Conservation (phyloP, 1,284 basidiomycete species). For the Chiua sp. region DNA sequence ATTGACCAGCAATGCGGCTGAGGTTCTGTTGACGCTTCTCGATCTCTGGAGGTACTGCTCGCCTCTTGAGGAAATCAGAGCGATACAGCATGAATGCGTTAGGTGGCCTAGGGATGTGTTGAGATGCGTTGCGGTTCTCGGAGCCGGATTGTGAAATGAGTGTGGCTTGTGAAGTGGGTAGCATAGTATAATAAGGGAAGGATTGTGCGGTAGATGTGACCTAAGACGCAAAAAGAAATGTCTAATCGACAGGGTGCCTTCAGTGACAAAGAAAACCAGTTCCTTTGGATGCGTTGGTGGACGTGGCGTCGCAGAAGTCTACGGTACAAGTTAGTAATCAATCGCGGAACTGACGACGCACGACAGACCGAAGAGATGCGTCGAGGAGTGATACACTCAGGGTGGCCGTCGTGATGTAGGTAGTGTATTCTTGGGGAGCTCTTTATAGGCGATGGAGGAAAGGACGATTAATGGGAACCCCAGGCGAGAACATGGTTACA, state of each 20-base stretch:
- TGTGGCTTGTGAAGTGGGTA: constrained; percentile 3
- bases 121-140: constrained; percentile 5
- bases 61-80: constrained; percentile 65
- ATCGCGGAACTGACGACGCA: background rate
- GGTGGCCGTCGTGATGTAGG: constrained; percentile 8
- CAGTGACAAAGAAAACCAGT: background rate
- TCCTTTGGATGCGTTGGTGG: background rate
- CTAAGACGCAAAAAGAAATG: background rate
- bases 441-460: constrained; percentile 22
- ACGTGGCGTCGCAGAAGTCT: background rate
- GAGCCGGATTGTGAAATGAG: constrained; percentile 3
- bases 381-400: constrained; percentile 1
- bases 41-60: constrained; percentile 40
- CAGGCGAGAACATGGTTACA: constrained; percentile 13
- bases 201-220: background rate
- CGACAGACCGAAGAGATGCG: constrained; percentile 14
- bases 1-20: constrained; percentile 58
- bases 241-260: background rate
- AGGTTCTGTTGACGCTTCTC: constrained; percentile 63
- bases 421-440: background rate
- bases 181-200: constrained; percentile 9
- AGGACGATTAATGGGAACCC: background rate
- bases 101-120: constrained; percentile 71
- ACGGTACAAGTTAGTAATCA: constrained; percentile 2
- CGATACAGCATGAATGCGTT: constrained; percentile 88